Evolutionary conservation across 441 rosid species (phyloP).

Genomic region (Corymbia citriodora): DNA sequence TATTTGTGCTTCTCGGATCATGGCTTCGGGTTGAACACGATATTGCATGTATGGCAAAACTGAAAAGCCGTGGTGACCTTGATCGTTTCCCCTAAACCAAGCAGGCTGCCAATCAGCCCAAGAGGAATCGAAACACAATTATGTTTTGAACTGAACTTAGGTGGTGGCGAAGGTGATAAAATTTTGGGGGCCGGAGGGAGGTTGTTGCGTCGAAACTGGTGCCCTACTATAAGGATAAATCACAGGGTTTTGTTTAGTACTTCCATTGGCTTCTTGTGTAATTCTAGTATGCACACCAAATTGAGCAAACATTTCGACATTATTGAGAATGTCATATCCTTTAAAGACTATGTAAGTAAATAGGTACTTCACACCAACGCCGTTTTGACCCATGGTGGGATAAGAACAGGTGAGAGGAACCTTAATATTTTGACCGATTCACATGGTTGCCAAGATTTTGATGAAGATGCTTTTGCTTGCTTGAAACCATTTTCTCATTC

Average conservation of each 20-base stretch:
- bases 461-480: background rate
- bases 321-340: constrained; percentile 18
- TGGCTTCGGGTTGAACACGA: background rate
- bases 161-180: constrained; percentile 12
- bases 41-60: background rate
- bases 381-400: constrained; percentile 54
- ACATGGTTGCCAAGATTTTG: background rate
- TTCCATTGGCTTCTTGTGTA: constrained; percentile 48
- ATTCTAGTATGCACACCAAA: constrained; percentile 34
- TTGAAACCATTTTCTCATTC: background rate
- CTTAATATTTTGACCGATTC: constrained; percentile 23
- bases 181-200: constrained; percentile 27
- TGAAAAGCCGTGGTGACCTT: background rate
- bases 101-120: background rate
- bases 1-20: background rate
- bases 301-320: constrained; percentile 24
- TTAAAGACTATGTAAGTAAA: constrained; percentile 32
- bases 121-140: background rate
- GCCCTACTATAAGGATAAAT: constrained; percentile 52
- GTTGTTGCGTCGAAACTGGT: constrained; percentile 39
- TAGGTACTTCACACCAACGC: constrained; percentile 34
- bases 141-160: background rate
- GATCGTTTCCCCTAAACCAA: background rate
- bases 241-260: constrained; percentile 10
- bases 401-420: constrained; percentile 76